Evolutionary conservation across 2,329 filamentous ascomycete species (phyloP), one percentile per base, ranked within the genome.

Genomic region (Septoria linicola): DNA sequence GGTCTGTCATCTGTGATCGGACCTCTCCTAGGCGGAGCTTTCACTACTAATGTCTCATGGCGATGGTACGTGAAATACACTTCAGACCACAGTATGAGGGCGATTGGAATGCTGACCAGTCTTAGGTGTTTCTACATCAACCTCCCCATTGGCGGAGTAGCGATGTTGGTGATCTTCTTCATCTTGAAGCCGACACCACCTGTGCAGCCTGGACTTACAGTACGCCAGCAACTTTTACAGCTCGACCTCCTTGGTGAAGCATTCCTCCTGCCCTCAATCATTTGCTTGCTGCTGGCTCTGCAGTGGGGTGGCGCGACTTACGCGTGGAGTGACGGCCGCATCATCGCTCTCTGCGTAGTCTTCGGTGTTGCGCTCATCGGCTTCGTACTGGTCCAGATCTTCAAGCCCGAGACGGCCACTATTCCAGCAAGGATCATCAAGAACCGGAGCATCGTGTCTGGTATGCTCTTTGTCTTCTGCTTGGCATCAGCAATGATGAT

Each of bases 261-360:
- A n/a, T 59, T 76, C 19, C 54, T 75, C 1, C 52, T 71, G 0
- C 77, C 64, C 64, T 0, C 56, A 64, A 56, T 70, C n/a, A 66
- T 77, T 46, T 76, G 70, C 57, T 59, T 76, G 39, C 63, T 77
- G 4, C 69, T 78, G 27, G 75, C 75, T 20, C 66, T 78, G 2
- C 73, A 76, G 45, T 77, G 74, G 73, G 75, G 73, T 43, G 75
- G 75, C 30, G 68, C 66, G 49, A 73, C 68, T 51, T 76, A 76
- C 48, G 61, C 59, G 2, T 66, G 58, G 74, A 63, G 60, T 8
- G 68, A 63, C 52, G 69, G 63, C 5, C 68, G 69, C 30, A 72
- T 76, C 59, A 73, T 77, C 42, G 72, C 66, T 2, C 67, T 75
- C 0, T 62, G 76, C 14, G 68, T 74, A 42, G 50, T 74, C 16